phyloP scores from a whole-genome alignment of 1,284 basidiomycete genomes.

The Rhodotorula sp. region DNA sequence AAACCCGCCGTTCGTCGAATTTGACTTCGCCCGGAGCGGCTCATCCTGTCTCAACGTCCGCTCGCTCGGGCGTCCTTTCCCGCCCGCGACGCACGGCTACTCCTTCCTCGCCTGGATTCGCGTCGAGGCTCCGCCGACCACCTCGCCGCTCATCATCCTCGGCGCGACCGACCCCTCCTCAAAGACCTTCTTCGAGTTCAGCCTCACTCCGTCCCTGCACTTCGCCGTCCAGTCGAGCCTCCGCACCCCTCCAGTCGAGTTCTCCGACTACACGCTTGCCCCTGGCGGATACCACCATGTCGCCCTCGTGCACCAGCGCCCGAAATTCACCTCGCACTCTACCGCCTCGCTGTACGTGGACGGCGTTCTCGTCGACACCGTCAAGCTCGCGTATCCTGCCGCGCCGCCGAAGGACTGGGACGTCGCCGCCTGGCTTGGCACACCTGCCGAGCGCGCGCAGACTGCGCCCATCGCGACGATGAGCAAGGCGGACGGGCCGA shows the following conservation, averaged over 20 bases:
- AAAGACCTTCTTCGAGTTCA: slow-evolving; percentile 16
- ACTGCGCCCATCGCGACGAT: background rate
- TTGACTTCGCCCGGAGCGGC: slow-evolving; percentile 11
- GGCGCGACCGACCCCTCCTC: slow-evolving; percentile 16
- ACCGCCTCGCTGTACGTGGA: slow-evolving; percentile 20
- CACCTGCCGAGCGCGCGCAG: slow-evolving; percentile 12
- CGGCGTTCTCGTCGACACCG: slow-evolving; percentile 15
- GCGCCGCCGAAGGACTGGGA: slow-evolving; percentile 21
- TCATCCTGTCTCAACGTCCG: slow-evolving; percentile 15
- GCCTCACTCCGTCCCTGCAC: slow-evolving; percentile 7
- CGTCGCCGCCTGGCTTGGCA: slow-evolving; percentile 27
- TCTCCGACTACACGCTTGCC: slow-evolving; percentile 2
- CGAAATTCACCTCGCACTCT: slow-evolving; percentile 5
- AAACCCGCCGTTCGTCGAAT: slow-evolving; percentile 18
- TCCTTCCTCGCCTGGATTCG: slow-evolving; percentile 29
- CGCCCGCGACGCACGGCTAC: slow-evolving; percentile 26
- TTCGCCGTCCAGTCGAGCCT: slow-evolving; percentile 17
- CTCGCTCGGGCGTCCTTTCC: slow-evolving; percentile 17
- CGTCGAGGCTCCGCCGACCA: background rate
- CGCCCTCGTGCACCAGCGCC: slow-evolving; percentile 31
- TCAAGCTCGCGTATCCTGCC: slow-evolving; percentile 14
- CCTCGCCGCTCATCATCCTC: slow-evolving; percentile 12
- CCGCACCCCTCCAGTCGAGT: slow-evolving; percentile 15
- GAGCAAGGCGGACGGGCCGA: slow-evolving; percentile 4
- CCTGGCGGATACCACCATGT: slow-evolving; percentile 20